phyloP scores from a whole-genome alignment of 2,329 filamentous ascomycete genomes.

The Ophiostoma sp. region DNA sequence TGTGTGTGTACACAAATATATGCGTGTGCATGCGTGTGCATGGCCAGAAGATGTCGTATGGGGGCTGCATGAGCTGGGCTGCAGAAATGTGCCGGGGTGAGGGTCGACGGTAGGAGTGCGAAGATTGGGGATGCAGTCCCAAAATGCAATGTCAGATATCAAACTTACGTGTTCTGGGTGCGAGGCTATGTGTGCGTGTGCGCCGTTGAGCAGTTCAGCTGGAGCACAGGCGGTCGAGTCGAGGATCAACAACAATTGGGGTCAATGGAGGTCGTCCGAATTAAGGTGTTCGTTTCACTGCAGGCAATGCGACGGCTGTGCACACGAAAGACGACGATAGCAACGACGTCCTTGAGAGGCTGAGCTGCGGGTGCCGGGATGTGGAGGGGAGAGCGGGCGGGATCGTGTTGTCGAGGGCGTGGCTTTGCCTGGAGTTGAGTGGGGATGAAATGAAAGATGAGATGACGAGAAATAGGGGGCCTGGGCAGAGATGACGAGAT shows the following conservation, averaged over 20 bases:
- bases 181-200: not conserved
- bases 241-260: not conserved
- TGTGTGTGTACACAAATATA: not conserved
- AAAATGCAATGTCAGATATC: not conserved
- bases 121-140: not conserved
- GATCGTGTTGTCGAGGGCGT: not conserved
- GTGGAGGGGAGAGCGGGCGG: not conserved
- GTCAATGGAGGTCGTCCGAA: not conserved
- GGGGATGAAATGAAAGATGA: not conserved
- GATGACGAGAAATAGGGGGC: not conserved
- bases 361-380: not conserved
- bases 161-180: not conserved
- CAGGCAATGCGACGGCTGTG: not conserved
- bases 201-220: not conserved
- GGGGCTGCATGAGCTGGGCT: conserved; percentile 8
- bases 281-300: not conserved
- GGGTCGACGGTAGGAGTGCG: not conserved
- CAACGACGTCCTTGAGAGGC: not conserved
- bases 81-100: conserved; percentile 12
- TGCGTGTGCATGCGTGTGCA: not conserved
- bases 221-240: not conserved
- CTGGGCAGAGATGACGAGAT: not conserved
- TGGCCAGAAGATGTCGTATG: conserved; percentile 8
- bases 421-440: not conserved
- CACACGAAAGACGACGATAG: not conserved